A percentile compares a stretch with the other conserved stretches of the same genome.
phyloP scores from a whole-genome alignment of 2,329 filamentous ascomycete genomes.

The Stagonosporopsis tanaceti region DNA sequence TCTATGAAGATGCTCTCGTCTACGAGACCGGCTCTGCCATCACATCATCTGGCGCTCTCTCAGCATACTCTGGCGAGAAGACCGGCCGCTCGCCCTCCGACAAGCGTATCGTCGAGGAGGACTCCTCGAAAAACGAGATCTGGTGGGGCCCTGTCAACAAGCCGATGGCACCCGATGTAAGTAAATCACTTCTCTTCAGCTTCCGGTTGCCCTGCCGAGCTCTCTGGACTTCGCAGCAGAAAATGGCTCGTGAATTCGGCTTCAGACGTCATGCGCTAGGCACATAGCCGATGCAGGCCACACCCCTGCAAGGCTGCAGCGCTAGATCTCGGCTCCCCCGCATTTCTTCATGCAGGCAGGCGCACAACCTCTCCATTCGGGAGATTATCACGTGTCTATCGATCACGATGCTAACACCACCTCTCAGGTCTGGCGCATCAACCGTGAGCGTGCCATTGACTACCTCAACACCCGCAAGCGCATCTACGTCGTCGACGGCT shows the following conservation, averaged over 20 bases:
- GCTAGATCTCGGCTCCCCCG: conserved; percentile 45
- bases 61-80: conserved; percentile 97
- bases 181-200: conserved; percentile 43
- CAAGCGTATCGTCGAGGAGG: conserved; percentile 96
- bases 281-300: conserved; percentile 40
- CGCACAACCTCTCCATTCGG: conserved; percentile 16
- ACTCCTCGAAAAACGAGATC: conserved; percentile 85
- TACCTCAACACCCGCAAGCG: conserved; percentile 99
- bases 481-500: conserved; percentile 98
- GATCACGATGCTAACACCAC: conserved; percentile 37
- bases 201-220: conserved; percentile 24
- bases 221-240: conserved; percentile 20
- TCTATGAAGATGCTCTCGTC: conserved; percentile 98
- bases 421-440: conserved; percentile 95
- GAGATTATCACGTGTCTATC: conserved; percentile 28
- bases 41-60: conserved; percentile 92
- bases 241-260: conserved; percentile 37
- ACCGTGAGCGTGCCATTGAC: conserved; percentile 97
- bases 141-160: conserved; percentile 99
- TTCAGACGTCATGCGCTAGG: conserved; percentile 47
- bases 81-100: conserved; percentile 95
- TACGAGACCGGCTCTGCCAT: conserved; percentile 98
- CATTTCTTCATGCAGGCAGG: conserved; percentile 38
- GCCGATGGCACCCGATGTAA: conserved; percentile 96
- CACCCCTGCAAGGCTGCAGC: conserved; percentile 36